phyloP scores from a whole-genome alignment of 495 filamentous ascomycete genomes.

The Terfezia boudieri region DNA sequence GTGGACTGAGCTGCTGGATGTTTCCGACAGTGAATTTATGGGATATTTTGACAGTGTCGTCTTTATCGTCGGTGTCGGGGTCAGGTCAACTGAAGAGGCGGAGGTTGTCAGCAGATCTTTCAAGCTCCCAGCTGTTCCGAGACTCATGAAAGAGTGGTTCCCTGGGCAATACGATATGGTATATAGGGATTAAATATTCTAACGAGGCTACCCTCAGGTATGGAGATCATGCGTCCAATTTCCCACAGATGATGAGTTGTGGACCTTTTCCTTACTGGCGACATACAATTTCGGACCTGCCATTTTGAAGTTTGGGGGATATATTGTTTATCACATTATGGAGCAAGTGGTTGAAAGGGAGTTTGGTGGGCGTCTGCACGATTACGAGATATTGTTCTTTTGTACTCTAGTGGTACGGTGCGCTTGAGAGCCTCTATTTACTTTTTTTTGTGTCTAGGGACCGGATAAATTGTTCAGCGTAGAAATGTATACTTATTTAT shows the following conservation, averaged over 20 bases:
- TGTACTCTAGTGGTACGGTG: no score
- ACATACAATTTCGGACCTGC: no score
- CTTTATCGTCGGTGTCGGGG: conserved; percentile 37
- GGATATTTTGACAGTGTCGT: conserved; percentile 45
- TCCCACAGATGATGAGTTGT: neutral
- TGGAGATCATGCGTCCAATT: neutral
- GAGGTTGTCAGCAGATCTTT: neutral
- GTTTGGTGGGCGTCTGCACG: no score
- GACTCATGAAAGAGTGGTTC: neutral
- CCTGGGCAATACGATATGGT: neutral
- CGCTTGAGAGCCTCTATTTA: no score
- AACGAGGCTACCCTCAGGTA: neutral
- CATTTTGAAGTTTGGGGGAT: no score
- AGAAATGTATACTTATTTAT: no score
- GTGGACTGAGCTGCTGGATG: conserved; percentile 44
- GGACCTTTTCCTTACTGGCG: no score
- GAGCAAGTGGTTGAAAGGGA: no score
- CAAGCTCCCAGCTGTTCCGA: neutral
- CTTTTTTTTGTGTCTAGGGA: no score
- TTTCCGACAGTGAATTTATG: conserved; percentile 28
- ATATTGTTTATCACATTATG: no score
- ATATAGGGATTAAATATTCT: neutral
- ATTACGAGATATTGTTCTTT: no score
- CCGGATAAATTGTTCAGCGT: no score
- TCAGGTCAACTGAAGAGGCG: neutral